Evolutionary conservation across 495 filamentous ascomycete species (phyloP).

Genomic region (Parachaetomium inaequale): DNA sequence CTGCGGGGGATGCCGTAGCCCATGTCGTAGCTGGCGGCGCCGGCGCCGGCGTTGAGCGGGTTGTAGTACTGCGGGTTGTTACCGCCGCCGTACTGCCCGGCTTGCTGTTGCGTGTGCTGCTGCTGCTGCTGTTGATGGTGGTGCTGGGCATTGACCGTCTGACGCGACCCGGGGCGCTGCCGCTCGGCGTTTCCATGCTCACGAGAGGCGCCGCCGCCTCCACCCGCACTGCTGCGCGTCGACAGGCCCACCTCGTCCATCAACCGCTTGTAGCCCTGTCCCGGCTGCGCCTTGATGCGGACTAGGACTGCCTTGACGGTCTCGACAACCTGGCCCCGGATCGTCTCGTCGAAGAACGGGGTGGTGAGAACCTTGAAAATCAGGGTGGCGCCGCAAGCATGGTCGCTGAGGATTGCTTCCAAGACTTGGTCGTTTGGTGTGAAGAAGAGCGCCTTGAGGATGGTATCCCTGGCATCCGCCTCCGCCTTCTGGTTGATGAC

Average conservation of each 20-base stretch:
- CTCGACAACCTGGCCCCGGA: slow-evolving; percentile 81
- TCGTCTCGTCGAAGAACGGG: slow-evolving; percentile 92
- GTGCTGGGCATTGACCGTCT: slow-evolving; percentile 41
- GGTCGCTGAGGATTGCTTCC: slow-evolving; percentile 87
- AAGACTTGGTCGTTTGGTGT: slow-evolving; percentile 81
- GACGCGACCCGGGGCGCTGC: slow-evolving; percentile 54
- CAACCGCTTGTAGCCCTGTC: slow-evolving; percentile 94
- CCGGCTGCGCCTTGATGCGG: slow-evolving; percentile 85
- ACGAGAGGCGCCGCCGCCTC: slow-evolving; percentile 37
- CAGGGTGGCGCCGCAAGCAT: slow-evolving; percentile 86
- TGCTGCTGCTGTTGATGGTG: slow-evolving; percentile 31
- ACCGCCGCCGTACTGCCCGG: slow-evolving; percentile 23
- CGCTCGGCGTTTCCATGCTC: slow-evolving; percentile 49
- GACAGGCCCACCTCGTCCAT: slow-evolving; percentile 96
- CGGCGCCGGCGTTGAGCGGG: slow-evolving; percentile 34
- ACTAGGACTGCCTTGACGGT: slow-evolving; percentile 86
- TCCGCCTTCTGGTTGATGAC: slow-evolving; percentile 98
- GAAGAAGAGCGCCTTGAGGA: slow-evolving; percentile 93
- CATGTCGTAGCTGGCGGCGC: slow-evolving; percentile 42
- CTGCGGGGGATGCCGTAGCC: slow-evolving; percentile 53
- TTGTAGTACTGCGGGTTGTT: slow-evolving; percentile 43
- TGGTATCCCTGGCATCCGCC: slow-evolving; percentile 84
- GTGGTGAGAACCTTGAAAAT: slow-evolving; percentile 98
- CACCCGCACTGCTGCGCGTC: slow-evolving; percentile 42
- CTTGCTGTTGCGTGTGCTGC: slow-evolving; percentile 29